phyloP scores from a whole-genome alignment of 1,284 basidiomycete species.

The Cryptococcus sp. region DNA sequence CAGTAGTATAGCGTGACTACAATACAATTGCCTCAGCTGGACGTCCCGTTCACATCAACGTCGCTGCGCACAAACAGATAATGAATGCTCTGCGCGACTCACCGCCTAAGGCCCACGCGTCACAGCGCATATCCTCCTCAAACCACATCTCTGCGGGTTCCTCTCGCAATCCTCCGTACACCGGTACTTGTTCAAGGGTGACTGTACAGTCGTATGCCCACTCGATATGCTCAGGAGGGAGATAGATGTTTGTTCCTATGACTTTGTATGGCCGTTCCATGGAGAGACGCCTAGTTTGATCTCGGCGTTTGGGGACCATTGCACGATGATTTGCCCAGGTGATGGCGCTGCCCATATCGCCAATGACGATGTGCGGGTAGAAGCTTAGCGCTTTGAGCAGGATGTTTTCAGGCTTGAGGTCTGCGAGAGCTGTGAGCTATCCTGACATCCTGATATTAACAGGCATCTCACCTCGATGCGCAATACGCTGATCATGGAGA shows the following conservation, averaged over 20 bases:
- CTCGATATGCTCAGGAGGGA: conserved; percentile 28
- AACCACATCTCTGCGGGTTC: conserved; percentile 21
- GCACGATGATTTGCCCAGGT: not conserved
- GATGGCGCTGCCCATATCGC: conserved; percentile 68
- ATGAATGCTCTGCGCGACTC: conserved; percentile 5
- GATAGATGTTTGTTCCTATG: conserved; percentile 20
- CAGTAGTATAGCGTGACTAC: conserved; percentile 15
- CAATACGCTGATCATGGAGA: conserved; percentile 70
- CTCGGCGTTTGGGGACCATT: not conserved
- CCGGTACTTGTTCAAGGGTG: not conserved
- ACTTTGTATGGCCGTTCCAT: too few species aligned
- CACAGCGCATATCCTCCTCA: conserved; percentile 19
- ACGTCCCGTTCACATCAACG: not conserved
- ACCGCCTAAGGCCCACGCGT: conserved; percentile 34
- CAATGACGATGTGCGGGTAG: conserved; percentile 78
- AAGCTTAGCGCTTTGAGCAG: conserved; percentile 70
- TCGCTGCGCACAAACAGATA: not conserved
- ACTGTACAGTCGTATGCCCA: not conserved
- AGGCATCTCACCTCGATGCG: conserved; percentile 67
- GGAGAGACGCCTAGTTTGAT: not conserved
- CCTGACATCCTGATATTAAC: too few species aligned
- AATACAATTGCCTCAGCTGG: not conserved
- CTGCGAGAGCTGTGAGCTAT: conserved; percentile 49
- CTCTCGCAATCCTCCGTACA: conserved; percentile 8
- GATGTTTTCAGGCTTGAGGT: conserved; percentile 85